Conservation (phyloP, 139 green algal genomes). For the Tetradesmus obliquus region DNA sequence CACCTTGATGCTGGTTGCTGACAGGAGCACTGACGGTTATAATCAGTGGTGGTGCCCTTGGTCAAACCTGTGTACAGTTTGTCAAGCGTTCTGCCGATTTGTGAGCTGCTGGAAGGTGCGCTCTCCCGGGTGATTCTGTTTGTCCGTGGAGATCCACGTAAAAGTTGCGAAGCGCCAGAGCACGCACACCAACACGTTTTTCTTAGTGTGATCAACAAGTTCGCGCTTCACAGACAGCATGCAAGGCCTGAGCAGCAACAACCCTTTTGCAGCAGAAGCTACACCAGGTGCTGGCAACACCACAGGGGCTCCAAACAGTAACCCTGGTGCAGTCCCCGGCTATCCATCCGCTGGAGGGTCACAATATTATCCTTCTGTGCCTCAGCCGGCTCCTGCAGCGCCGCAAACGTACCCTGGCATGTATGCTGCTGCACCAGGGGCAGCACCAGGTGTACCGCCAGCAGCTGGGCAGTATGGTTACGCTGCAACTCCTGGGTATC, state of each 20-base stretch:
- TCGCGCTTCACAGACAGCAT: background rate
- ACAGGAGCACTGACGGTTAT: too few species aligned
- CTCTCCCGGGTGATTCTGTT: too few species aligned
- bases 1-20: too few species aligned
- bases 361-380: slow-evolving; percentile 2
- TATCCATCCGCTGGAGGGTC: background rate
- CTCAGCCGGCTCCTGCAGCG: background rate
- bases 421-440: background rate
- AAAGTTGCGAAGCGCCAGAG: too few species aligned
- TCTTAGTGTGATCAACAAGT: too few species aligned
- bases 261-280: background rate
- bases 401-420: slow-evolving; percentile 9
- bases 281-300: background rate
- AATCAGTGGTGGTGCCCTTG: too few species aligned
- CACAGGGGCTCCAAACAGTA: background rate
- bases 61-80: too few species aligned
- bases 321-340: background rate
- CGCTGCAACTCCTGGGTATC: background rate
- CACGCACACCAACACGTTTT: too few species aligned
- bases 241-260: background rate
- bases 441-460: background rate
- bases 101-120: too few species aligned
- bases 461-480: background rate
- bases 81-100: too few species aligned
- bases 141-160: too few species aligned